phyloP scores from a whole-genome alignment of 1,284 basidiomycete genomes.

The Ustilago lituana region DNA sequence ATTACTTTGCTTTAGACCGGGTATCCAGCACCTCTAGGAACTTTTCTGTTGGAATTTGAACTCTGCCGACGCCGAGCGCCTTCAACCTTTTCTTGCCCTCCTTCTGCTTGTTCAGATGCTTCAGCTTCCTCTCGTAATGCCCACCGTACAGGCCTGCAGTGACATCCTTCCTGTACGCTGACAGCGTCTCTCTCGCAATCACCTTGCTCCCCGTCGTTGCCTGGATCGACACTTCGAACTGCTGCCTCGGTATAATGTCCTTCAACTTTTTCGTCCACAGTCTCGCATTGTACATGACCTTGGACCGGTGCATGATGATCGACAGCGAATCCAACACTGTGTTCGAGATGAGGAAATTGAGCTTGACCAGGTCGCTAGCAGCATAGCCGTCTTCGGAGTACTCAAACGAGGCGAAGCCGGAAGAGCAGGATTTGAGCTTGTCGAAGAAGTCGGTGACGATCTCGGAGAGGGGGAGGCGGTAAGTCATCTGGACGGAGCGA shows the following conservation, averaged over 20 bases:
- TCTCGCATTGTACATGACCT: constrained; percentile 51
- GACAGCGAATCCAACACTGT: constrained; percentile 62
- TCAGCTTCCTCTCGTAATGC: constrained; percentile 67
- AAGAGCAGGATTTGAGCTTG: constrained; percentile 65
- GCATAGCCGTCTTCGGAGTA: constrained; percentile 60
- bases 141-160: constrained; percentile 93
- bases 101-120: constrained; percentile 64
- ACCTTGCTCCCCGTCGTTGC: constrained; percentile 81
- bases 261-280: constrained; percentile 61
- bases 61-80: constrained; percentile 59
- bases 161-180: constrained; percentile 76
- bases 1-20: constrained; percentile 35
- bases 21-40: constrained; percentile 43
- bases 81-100: constrained; percentile 64
- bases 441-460: constrained; percentile 66
- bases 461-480: constrained; percentile 62
- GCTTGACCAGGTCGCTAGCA: constrained; percentile 60
- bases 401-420: constrained; percentile 65
- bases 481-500: constrained; percentile 60
- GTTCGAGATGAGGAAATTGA: constrained; percentile 59
- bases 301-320: constrained; percentile 61
- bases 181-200: constrained; percentile 81
- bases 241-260: constrained; percentile 77
- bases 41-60: constrained; percentile 59
- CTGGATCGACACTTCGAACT: constrained; percentile 80